These are phyloP conservation scores for Klebsormidium nitens DNA, from an alignment of 139 green algal species.

Conservation along the genomic window DNA sequence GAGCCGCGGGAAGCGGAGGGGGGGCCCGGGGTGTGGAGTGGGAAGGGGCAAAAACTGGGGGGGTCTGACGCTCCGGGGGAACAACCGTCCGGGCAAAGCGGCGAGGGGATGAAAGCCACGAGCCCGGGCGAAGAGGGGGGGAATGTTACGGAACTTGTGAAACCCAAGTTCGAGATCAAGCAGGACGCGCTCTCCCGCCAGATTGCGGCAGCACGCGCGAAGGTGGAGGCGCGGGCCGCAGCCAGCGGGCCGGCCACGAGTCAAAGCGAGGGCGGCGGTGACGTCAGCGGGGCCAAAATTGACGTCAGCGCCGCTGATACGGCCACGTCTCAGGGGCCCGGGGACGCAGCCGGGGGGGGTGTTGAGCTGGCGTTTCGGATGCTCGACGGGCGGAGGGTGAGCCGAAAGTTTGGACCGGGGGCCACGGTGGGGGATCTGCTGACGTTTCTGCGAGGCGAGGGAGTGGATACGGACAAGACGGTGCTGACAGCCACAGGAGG, in stretches of 20 bases:
- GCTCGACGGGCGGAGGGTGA: neutral
- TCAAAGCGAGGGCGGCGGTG: neutral
- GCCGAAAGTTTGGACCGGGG: too few species aligned
- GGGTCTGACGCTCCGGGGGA: neutral
- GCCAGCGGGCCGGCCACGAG: neutral
- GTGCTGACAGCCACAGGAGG: too few species aligned
- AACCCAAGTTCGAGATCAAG: too few species aligned
- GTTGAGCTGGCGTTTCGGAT: conserved; percentile 12
- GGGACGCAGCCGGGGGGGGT: neutral
- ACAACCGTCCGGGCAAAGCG: neutral
- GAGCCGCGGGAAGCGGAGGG: too few species aligned
- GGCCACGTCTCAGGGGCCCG: neutral
- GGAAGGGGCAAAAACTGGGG: neutral
- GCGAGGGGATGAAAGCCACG: neutral
- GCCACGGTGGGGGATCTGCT: too few species aligned
- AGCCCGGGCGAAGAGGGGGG: neutral
- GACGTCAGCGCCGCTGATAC: neutral
- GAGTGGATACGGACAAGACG: too few species aligned
- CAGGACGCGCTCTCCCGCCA: too few species aligned
- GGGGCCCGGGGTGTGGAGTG: neutral
- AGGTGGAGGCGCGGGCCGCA: neutral
- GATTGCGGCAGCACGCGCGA: neutral
- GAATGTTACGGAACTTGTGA: too few species aligned
- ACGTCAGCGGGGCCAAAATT: neutral
- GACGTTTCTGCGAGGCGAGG: too few species aligned